phyloP scores from a whole-genome alignment of 805 yeast species.

The Metschnikowia peoriensis region DNA sequence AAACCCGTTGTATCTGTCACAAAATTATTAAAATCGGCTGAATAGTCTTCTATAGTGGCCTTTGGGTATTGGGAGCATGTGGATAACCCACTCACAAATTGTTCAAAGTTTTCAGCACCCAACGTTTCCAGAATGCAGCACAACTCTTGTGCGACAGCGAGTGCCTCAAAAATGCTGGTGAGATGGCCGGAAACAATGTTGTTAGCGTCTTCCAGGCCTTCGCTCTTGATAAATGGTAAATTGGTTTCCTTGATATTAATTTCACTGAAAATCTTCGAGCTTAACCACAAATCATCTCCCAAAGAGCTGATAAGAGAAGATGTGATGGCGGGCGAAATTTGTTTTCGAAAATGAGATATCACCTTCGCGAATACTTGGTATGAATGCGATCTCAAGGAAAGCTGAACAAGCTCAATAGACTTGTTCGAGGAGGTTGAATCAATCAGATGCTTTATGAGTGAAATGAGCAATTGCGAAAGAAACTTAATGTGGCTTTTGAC shows the following conservation, averaged over 20 bases:
- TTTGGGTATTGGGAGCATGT: constrained; percentile 42
- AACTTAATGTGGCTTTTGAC: constrained; percentile 28
- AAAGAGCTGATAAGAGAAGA: constrained; percentile 15
- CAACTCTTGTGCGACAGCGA: constrained; percentile 30
- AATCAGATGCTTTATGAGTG: constrained; percentile 6
- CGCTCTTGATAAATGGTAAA: constrained; percentile 8
- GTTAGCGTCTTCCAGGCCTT: constrained; percentile 21
- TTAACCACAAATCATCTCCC: constrained; percentile 24
- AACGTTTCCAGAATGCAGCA: constrained; percentile 20
- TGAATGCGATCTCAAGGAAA: constrained; percentile 26
- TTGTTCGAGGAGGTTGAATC: neutral
- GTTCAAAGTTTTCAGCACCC: constrained; percentile 11
- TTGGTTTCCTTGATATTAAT: constrained; percentile 13
- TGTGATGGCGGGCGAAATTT: constrained; percentile 20
- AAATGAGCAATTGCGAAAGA: constrained; percentile 8
- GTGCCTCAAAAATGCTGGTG: constrained; percentile 31
- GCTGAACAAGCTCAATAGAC: constrained; percentile 13
- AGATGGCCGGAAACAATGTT: constrained; percentile 21
- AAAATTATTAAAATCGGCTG: constrained; percentile 62
- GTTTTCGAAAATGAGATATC: constrained; percentile 29
- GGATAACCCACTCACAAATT: constrained; percentile 29
- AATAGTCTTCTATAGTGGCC: constrained; percentile 47
- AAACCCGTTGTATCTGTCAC: constrained; percentile 76
- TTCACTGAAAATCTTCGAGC: constrained; percentile 15
- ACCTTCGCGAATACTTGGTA: constrained; percentile 26